A percentile compares a stretch with the other conserved stretches of the same genome.
Evolutionary conservation across 345 rosid genomes (phyloP).

Genomic region (Raphanus sativus): DNA sequence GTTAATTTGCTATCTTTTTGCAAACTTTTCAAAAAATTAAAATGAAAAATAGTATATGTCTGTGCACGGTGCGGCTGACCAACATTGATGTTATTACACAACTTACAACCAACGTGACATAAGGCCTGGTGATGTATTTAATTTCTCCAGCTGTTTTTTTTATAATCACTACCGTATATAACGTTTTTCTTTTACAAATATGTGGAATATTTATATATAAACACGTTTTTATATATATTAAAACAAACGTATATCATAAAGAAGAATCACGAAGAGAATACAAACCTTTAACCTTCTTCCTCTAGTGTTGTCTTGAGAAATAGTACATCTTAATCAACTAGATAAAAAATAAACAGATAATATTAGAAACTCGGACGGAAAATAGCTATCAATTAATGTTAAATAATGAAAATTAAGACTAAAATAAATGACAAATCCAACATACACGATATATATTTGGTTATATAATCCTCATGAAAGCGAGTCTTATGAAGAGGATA

Average conservation of each 20-base stretch:
- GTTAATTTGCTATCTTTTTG: not conserved
- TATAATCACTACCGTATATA: not conserved
- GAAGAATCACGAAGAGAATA: constrained; percentile 16
- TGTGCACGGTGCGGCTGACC: constrained; percentile 37
- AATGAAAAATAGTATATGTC: not conserved
- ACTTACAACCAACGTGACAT: constrained; percentile 42
- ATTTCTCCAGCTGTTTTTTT: constrained; percentile 25
- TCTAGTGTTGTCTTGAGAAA: constrained; percentile 9
- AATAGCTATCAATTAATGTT: constrained; percentile 5
- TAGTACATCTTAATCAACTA: not conserved
- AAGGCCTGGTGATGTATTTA: constrained; percentile 29
- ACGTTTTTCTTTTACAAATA: not conserved
- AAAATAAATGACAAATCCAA: constrained; percentile 16
- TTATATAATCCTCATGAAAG: constrained; percentile 21
- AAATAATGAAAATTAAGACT: not conserved
- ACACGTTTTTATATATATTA: constrained; percentile 12
- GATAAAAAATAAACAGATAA: not conserved
- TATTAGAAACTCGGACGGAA: not conserved
- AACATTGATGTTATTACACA: constrained; percentile 34
- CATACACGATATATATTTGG: not conserved
- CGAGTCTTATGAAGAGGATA: constrained; percentile 17
- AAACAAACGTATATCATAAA: constrained; percentile 13
- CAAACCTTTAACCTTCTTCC: constrained; percentile 24
- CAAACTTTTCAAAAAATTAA: not conserved
- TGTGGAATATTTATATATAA: not conserved